Evolutionary conservation across 495 filamentous ascomycete species (phyloP).

Genomic region (Podospora australis): DNA sequence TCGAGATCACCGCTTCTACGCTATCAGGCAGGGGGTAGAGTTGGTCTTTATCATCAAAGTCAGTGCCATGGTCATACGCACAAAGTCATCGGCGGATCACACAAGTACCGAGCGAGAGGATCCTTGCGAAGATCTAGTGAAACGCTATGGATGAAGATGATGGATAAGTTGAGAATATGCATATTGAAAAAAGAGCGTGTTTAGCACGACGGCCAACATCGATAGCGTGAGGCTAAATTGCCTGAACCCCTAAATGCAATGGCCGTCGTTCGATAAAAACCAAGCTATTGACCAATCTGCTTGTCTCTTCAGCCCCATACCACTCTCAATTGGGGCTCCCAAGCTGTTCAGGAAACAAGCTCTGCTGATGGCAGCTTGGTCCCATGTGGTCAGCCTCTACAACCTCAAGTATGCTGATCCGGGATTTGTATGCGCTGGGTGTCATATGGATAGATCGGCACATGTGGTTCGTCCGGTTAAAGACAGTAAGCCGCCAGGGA

Average conservation of each 20-base stretch:
- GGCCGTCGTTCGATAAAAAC: background rate
- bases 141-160: constrained; percentile 10
- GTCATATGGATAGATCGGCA: background rate
- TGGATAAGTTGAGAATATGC: constrained; percentile 8
- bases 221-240: constrained; percentile 8
- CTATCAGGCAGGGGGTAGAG: background rate
- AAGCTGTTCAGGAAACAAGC: too few relatives aligned
- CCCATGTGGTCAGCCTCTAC: too few relatives aligned
- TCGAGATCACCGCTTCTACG: background rate
- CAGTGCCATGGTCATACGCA: background rate
- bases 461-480: constrained; percentile 8
- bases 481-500: background rate
- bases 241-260: background rate
- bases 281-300: background rate
- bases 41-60: background rate
- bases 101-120: constrained; percentile 14
- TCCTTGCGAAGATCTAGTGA: constrained; percentile 7
- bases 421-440: background rate
- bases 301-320: too few relatives aligned
- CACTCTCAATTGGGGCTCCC: too few relatives aligned
- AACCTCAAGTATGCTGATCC: too few relatives aligned
- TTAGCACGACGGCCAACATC: background rate
- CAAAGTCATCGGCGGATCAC: background rate
- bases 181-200: constrained; percentile 1
- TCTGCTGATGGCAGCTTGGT: too few relatives aligned